phyloP scores from a whole-genome alignment of 768 basidiomycete genomes.

The Xerocomus potaroensis region DNA sequence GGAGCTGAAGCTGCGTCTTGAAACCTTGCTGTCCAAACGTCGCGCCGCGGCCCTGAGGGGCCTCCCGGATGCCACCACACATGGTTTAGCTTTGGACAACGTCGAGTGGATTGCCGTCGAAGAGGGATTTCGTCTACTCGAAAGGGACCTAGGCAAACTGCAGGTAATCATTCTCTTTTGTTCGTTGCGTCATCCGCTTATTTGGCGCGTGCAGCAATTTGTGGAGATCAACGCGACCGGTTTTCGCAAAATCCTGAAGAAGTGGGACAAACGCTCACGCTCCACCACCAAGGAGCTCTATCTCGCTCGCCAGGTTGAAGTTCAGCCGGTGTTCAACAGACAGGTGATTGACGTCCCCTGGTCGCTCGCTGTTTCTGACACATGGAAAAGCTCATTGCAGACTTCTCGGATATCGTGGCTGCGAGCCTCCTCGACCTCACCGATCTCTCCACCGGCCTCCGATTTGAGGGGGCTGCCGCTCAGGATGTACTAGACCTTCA shows the following conservation, averaged over 20 bases:
- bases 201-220: slow-evolving; percentile 63
- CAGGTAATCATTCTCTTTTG: slow-evolving; percentile 53
- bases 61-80: slow-evolving; percentile 58
- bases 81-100: slow-evolving; percentile 52
- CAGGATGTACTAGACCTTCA: slow-evolving; percentile 74
- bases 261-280: slow-evolving; percentile 96
- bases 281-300: slow-evolving; percentile 97
- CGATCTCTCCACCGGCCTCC: slow-evolving; percentile 68
- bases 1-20: slow-evolving; percentile 85
- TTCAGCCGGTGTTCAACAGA: slow-evolving; percentile 97
- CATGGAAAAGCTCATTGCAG: slow-evolving; percentile 74
- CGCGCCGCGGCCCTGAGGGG: slow-evolving; percentile 74
- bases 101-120: slow-evolving; percentile 96
- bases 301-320: slow-evolving; percentile 92
- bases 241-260: slow-evolving; percentile 96
- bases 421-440: slow-evolving; percentile 77
- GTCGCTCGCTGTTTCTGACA: slow-evolving; percentile 7
- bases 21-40: slow-evolving; percentile 91
- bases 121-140: slow-evolving; percentile 92
- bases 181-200: slow-evolving; percentile 11
- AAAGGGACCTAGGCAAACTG: slow-evolving; percentile 90
- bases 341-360: slow-evolving; percentile 50
- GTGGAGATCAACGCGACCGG: slow-evolving; percentile 97
- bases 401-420: slow-evolving; percentile 89
- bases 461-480: slow-evolving; percentile 74